These are phyloP conservation scores for Colletotrichum musae DNA, from an alignment of 2,329 filamentous ascomycete genomes.

Conservation along the genomic window DNA sequence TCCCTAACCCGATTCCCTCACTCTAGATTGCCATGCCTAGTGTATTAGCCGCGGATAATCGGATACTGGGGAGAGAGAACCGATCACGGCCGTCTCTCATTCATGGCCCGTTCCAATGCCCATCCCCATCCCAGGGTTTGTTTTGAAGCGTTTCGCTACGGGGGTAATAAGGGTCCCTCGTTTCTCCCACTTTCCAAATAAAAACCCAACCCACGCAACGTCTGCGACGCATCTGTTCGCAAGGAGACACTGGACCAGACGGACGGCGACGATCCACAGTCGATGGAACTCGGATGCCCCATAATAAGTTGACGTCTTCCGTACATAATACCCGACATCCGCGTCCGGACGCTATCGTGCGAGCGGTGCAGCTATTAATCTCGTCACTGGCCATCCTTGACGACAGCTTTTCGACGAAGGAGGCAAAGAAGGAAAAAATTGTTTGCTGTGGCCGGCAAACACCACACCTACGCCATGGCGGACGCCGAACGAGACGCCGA, in stretches of 20 bases:
- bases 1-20: neutral
- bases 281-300: conserved; percentile 36
- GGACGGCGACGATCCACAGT: conserved; percentile 25
- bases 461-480: neutral
- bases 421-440: neutral
- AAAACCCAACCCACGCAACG: neutral
- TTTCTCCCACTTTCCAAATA: conserved; percentile 18
- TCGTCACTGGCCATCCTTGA: neutral
- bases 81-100: too few relatives aligned
- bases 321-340: conserved; percentile 34
- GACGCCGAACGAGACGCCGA: conserved; percentile 31
- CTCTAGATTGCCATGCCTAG: neutral
- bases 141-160: conserved; percentile 7
- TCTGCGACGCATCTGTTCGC: conserved; percentile 21
- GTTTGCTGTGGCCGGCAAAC: neutral
- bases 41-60: neutral
- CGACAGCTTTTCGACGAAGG: neutral
- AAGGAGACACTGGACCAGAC: conserved; percentile 1
- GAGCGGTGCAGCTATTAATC: conserved; percentile 1
- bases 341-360: neutral
- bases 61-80: neutral
- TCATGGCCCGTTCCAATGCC: too few relatives aligned
- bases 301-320: conserved; percentile 13
- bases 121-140: too few relatives aligned
- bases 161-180: neutral